Conservation (phyloP, 371 early-diverging fungal genomes). For the Mucor velutinosus region DNA sequence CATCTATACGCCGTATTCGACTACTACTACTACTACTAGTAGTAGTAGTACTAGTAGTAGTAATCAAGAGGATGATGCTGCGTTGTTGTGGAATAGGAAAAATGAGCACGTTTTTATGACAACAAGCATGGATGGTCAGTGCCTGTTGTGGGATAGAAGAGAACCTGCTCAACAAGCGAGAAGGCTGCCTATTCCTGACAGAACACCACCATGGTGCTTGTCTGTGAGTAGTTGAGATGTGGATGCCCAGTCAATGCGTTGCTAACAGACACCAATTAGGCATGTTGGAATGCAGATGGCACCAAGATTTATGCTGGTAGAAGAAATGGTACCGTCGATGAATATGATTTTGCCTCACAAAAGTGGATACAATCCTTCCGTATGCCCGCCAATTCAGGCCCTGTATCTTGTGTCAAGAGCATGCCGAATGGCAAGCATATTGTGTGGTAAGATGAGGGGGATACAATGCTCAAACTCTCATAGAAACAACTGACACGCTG, state of each 20-base stretch:
- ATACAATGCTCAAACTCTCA: too few relatives aligned
- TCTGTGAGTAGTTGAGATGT: too few relatives aligned
- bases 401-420: constrained; percentile 77
- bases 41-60: neutral
- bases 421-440: constrained; percentile 84
- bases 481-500: neutral
- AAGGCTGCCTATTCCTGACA: constrained; percentile 60
- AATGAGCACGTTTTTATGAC: constrained; percentile 63
- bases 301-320: constrained; percentile 73
- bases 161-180: constrained; percentile 58
- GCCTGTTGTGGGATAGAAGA: constrained; percentile 82
- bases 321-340: constrained; percentile 88
- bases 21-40: too few relatives aligned
- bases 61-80: constrained; percentile 7
- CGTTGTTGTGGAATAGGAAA: constrained; percentile 33
- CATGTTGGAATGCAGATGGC: constrained; percentile 88
- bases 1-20: constrained; percentile 30
- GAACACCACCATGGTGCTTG: constrained; percentile 89
- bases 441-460: constrained; percentile 81
- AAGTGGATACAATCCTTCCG: constrained; percentile 69
- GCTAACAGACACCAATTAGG: constrained; percentile 31
- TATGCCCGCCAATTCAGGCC: constrained; percentile 91
- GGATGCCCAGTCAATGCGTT: too few relatives aligned
- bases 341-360: constrained; percentile 79
- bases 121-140: constrained; percentile 86